phyloP scores from a whole-genome alignment of 805 yeast genomes.

The Metschnikowia anglica region DNA sequence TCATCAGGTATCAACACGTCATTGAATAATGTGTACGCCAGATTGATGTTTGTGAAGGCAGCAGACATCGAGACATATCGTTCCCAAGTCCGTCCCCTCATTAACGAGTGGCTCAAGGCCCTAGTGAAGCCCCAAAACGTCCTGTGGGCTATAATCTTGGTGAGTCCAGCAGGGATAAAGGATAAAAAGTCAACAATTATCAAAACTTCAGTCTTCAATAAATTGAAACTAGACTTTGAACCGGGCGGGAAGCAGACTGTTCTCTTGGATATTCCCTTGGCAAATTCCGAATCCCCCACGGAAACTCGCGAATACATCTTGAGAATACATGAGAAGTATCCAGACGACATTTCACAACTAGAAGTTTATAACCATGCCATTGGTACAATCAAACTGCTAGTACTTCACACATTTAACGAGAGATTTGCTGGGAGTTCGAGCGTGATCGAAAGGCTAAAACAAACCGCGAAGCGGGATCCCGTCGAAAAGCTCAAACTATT shows the following conservation, averaged over 20 bases:
- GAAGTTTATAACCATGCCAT: constrained; percentile 53
- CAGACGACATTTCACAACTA: constrained; percentile 35
- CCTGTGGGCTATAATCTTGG: constrained; percentile 62
- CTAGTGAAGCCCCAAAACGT: constrained; percentile 41
- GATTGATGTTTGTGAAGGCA: constrained; percentile 67
- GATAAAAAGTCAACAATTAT: constrained; percentile 39
- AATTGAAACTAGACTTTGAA: constrained; percentile 53
- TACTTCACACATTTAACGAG: constrained; percentile 52
- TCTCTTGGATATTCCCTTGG: constrained; percentile 19
- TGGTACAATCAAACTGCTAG: constrained; percentile 45
- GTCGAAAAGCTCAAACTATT: constrained; percentile 25
- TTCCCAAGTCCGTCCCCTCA: constrained; percentile 74
- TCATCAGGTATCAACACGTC: constrained; percentile 27
- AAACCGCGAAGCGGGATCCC: constrained; percentile 33
- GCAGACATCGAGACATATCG: constrained; percentile 73
- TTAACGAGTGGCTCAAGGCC: constrained; percentile 72
- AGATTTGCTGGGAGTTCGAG: constrained; percentile 18
- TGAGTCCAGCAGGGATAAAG: constrained; percentile 40
- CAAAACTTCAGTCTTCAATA: constrained; percentile 52
- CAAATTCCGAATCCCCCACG: constrained; percentile 13
- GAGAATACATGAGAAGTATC: constrained; percentile 38
- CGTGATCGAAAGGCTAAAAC: constrained; percentile 21
- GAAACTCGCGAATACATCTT: constrained; percentile 21
- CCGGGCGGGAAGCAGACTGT: constrained; percentile 37
- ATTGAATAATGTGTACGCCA: constrained; percentile 40